Conservation (phyloP, 2,329 filamentous ascomycete species). For the Cryoendolithus antarcticus region DNA sequence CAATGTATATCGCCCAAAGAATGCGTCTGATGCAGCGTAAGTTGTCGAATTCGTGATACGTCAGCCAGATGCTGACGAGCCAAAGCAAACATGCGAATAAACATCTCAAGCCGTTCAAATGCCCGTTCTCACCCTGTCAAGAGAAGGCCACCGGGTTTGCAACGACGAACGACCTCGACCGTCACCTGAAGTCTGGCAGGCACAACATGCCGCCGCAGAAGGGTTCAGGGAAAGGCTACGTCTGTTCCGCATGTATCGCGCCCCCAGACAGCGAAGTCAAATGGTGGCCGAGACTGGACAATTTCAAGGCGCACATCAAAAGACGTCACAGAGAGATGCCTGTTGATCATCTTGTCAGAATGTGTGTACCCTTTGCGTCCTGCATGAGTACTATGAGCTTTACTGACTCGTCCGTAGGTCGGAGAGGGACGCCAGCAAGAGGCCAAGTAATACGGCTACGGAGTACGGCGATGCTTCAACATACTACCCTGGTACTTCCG, state of each 20-base stretch:
- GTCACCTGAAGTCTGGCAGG: slow-evolving; percentile 59
- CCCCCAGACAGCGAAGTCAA: slow-evolving; percentile 46
- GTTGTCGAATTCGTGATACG: too few species aligned
- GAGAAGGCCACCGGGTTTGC: slow-evolving; percentile 55
- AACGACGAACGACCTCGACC: slow-evolving; percentile 67
- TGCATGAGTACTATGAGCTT: too few species aligned
- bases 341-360: slow-evolving; percentile 32
- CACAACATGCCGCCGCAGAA: slow-evolving; percentile 42
- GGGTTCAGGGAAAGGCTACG: slow-evolving; percentile 30
- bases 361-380: slow-evolving; percentile 25
- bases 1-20: too few species aligned
- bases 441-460: too few species aligned
- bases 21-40: too few species aligned
- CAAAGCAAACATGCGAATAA: slow-evolving; percentile 61
- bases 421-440: too few species aligned
- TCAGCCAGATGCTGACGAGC: not conserved
- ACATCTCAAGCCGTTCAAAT: slow-evolving; percentile 57
- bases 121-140: slow-evolving; percentile 44
- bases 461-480: too few species aligned
- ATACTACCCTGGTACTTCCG: too few species aligned
- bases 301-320: slow-evolving; percentile 68
- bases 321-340: slow-evolving; percentile 49
- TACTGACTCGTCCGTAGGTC: too few species aligned
- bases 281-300: slow-evolving; percentile 69
- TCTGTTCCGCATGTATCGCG: slow-evolving; percentile 49